These are phyloP conservation scores for Dactylellina drechsleri DNA, from an alignment of 2,329 filamentous ascomycete species.

Conservation along the genomic window DNA sequence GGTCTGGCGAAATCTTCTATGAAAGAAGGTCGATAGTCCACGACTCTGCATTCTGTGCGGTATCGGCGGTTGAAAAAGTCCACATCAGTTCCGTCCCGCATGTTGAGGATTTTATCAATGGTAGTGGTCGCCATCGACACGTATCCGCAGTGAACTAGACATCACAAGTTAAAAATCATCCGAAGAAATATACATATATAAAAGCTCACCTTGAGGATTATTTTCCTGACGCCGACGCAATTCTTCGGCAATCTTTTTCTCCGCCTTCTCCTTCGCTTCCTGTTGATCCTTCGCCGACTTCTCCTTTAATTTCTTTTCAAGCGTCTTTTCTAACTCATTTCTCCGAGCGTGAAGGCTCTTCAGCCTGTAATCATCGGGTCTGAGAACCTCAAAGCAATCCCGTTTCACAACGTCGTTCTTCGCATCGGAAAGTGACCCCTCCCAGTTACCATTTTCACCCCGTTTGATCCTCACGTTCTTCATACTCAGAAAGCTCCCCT, in stretches of 20 bases:
- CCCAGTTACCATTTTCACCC: constrained; percentile 15
- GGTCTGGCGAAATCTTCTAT: constrained; percentile 33
- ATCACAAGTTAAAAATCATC: background rate
- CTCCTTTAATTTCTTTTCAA: constrained; percentile 16
- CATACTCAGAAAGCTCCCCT: constrained; percentile 19
- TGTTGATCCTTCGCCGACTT: constrained; percentile 6
- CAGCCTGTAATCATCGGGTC: constrained; percentile 5
- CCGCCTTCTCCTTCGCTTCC: constrained; percentile 9
- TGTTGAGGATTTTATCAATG: constrained; percentile 15
- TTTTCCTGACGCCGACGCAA: constrained; percentile 30
- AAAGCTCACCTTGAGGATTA: constrained; percentile 28
- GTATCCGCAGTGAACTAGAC: constrained; percentile 37
- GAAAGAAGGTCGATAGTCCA: constrained; percentile 34
- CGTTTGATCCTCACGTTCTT: constrained; percentile 38
- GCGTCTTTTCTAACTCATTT: constrained; percentile 20
- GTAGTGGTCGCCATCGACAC: constrained; percentile 36
- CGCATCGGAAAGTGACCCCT: constrained; percentile 18
- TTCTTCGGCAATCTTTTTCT: constrained; percentile 33
- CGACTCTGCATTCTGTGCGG: constrained; percentile 43
- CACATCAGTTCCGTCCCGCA: constrained; percentile 28
- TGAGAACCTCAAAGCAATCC: constrained; percentile 26
- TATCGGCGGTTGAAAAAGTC: constrained; percentile 48
- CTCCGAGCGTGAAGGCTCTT: constrained; percentile 27
- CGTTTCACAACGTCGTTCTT: background rate
- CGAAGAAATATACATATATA: background rate